Base-by-base conservation (phyloP, 2,329 filamentous ascomycete genomes). In the Trichoderma polysporum region DNA sequence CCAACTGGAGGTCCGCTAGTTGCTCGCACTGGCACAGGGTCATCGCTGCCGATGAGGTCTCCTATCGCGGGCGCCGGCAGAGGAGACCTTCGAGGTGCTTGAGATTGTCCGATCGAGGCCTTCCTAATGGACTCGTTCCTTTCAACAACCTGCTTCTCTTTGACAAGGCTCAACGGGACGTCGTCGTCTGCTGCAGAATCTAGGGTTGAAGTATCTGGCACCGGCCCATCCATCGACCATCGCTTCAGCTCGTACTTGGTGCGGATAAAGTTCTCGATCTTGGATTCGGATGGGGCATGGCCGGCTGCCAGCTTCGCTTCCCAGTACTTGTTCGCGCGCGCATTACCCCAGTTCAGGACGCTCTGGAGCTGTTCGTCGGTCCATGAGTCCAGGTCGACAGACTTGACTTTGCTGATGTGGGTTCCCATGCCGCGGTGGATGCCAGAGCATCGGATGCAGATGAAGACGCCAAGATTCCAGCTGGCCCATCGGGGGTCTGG, bases 191-290 rank as follows among this genome's bases (percentile, higher is more conserved):
- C 93, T 17, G 93, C 91, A 15, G 83, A 88, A 76, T 96, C 93
- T 60, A 99, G 81, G 1, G 91, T 92, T 3, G 92, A 86, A n/a
- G 96, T 95, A 76, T 98, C 93, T 5, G 96, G 96, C 76, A 96
- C 94, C 5, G 89, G 89, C 1, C 95, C 95, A 69, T 99, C 95
- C 94, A 98, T 98, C n/a, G 93, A 91, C 95, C 95, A 99, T 81
- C 96, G 87, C 86, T 97, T 98, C 63, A 95, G 91, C 79, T 99
- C 95, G 79, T 99, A 99, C 80, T 99, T 99, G 66, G 96, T 99
- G 72, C 95, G 90, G 74, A 99, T 98, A 76, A 99, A 99, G 84
- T 98, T 99, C 85, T 99, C 95, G 73, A 99, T 98, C 85, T 99
- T 99, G 72, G 91, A 87, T 82, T 99, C 96, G 25, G 94, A 97